phyloP scores from a whole-genome alignment of 192 early-diverging fungal genomes.

The Podila horticola region DNA sequence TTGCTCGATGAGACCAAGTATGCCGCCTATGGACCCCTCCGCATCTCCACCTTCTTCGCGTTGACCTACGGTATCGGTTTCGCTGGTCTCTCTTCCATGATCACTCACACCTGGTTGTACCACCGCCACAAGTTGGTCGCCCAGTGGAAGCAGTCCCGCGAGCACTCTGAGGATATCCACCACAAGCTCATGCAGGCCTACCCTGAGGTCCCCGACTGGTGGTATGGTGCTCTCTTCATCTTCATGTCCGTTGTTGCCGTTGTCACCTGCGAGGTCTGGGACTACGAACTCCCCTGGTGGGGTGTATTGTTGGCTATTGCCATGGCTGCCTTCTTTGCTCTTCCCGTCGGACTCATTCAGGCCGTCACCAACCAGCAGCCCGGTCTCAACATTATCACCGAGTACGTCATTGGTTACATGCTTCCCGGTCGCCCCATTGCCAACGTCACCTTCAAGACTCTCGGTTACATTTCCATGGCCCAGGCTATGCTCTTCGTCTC shows the following conservation, averaged over 20 bases:
- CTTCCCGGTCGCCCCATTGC: conserved; percentile 59
- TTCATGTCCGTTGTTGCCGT: conserved; percentile 50
- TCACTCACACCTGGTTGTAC: conserved; percentile 66
- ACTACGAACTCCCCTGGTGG: conserved; percentile 61
- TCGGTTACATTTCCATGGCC: too few species aligned
- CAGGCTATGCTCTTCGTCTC: conserved; percentile 77
- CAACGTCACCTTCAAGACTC: conserved; percentile 66
- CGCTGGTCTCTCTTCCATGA: too few species aligned
- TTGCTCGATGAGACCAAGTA: conserved; percentile 57
- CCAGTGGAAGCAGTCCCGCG: conserved; percentile 54
- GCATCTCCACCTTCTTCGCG: conserved; percentile 62
- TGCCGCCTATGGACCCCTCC: conserved; percentile 58
- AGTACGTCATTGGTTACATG: conserved; percentile 61
- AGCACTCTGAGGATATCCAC: conserved; percentile 62
- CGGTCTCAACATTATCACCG: conserved; percentile 59
- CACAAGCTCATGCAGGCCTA: conserved; percentile 80
- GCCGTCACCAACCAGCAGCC: conserved; percentile 65
- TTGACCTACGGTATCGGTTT: conserved; percentile 62
- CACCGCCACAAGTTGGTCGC: conserved; percentile 65
- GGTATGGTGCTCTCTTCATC: conserved; percentile 58
- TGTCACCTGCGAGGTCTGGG: conserved; percentile 38
- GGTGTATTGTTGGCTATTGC: conserved; percentile 54
- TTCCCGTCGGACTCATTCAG: conserved; percentile 69
- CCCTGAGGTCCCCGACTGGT: conserved; percentile 65
- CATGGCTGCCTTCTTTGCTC: conserved; percentile 50